These are phyloP conservation scores for Conoideocrella luteorostrata DNA, from an alignment of 2,329 filamentous ascomycete genomes.

Conservation along the genomic window DNA sequence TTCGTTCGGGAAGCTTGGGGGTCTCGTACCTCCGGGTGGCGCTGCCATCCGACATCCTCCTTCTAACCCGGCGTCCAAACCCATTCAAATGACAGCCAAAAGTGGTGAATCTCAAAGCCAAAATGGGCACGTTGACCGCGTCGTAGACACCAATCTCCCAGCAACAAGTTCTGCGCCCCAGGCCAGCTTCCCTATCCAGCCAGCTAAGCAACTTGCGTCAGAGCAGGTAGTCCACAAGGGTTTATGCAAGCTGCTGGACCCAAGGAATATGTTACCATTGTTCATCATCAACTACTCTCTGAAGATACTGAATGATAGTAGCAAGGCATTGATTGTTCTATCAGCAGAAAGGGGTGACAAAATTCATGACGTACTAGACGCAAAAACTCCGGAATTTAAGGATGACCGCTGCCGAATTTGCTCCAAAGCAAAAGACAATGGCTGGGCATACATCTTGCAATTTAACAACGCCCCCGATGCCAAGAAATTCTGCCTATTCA, in stretches of 20 bases:
- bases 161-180: no score
- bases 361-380: slow-evolving; percentile 15
- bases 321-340: slow-evolving; percentile 16
- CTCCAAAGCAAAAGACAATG: not conserved
- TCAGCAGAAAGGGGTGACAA: slow-evolving; percentile 8
- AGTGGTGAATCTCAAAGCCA: no score
- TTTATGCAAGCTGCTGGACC: slow-evolving; percentile 12
- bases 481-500: slow-evolving; percentile 10
- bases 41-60: not conserved
- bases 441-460: slow-evolving; percentile 12
- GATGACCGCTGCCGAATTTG: slow-evolving; percentile 17
- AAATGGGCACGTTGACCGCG: no score
- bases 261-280: not conserved
- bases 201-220: not conserved
- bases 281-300: slow-evolving; percentile 13
- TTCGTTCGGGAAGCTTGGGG: slow-evolving; percentile 1
- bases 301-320: slow-evolving; percentile 11
- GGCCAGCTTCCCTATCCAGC: not conserved
- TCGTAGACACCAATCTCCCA: no score
- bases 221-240: slow-evolving; percentile 15
- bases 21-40: slow-evolving; percentile 1
- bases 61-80: not conserved
- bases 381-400: slow-evolving; percentile 14
- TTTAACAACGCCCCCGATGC: slow-evolving; percentile 13
- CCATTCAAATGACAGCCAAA: not conserved